Evolutionary conservation across 163 green algal genomes (phyloP), one percentile per base, ranked within the genome.

Genomic region (Chlamydomonas reinhardtii): DNA sequence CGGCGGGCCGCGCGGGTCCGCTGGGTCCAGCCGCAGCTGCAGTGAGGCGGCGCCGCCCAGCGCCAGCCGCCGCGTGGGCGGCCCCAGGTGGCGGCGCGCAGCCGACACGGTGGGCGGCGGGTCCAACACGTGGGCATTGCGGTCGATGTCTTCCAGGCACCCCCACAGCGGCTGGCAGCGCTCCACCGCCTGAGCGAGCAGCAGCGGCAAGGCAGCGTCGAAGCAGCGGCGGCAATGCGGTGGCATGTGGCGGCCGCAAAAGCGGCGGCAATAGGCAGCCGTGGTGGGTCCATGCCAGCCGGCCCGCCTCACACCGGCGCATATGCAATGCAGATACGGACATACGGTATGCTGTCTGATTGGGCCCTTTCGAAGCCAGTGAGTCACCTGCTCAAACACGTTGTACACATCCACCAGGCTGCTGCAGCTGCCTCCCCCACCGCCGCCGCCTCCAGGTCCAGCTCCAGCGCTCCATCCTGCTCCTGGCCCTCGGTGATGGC

Each of bases 11-110:
- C 4, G 32, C 12, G 79, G 79, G 34, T 77, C 79, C 2, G 22
- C 34, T 17, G 66, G 68, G 31, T 85, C 68, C 68, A 85, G 79
- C 24, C 52, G 32, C 79, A 85, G 79, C 24, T 85, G 79, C 79
- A 85, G 79, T 0, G 68, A 65, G 29, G 78, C 78, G 29, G 77
- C 43, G 22, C 77, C 68, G n/a, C 68, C 79, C 32, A 78, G 68
- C 22, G 68, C 79, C 43, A 85, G 31, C 22, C 79, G 68, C 9
- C 79, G 52, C 24, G 48, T 4, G 31, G 79, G 68, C 25, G 29
- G 17, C 11, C 52, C 68, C 69, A 78, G 52, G 79, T 85, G 79
- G 15, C 79, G 68, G 4, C 48, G 34, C 9, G 52, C 32, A 3
- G 68, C 52, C n/a, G 79, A 72, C 12, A 77, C 14, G 69, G 68